Base-by-base conservation (phyloP, 768 basidiomycete genomes). In the Lactarius evosmus region DNA sequence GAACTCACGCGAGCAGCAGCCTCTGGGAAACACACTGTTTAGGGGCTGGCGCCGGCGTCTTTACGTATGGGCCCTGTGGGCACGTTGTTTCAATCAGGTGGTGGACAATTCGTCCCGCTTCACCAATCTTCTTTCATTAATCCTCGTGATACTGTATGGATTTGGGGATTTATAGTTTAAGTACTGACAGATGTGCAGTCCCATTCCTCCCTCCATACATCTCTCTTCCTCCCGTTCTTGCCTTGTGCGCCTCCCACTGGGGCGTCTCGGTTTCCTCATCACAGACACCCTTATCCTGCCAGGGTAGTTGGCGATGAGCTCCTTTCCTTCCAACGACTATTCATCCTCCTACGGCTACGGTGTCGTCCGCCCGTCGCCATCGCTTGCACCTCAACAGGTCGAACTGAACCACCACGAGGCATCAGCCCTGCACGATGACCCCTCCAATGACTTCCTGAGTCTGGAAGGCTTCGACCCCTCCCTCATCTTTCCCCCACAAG, bases 41-140 rank as follows among this genome's bases (percentile, higher is more conserved):
- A 49, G 46, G 46, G 46, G 46, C 22, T 14, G 4, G 11, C 22
- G 3, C 12, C 11, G 12, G 25, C 22, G 25, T 16, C 25, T 49
- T 46, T 49, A 49, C 46, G 22, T 46, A 22, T 5, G 44, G 9
- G 41, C 17, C n/a, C 44, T 22, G 11, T 4, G n/a, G 14, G 22
- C 46, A 46, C 46, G 46, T 25, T 46, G 46, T 46, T 46, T 25
- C 46, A n/a, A n/a, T n/a, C n/a, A n/a, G n/a, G n/a, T n/a, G n/a
- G n/a, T n/a, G n/a, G n/a, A n/a, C n/a, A n/a, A n/a, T n/a, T n/a
- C n/a, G n/a, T n/a, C n/a, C n/a, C n/a, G n/a, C n/a, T n/a, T n/a
- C n/a, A n/a, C n/a, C n/a, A n/a, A n/a, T n/a, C n/a, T n/a, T n/a
- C n/a, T 46, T 46, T 4, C 41, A n/a, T n/a, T n/a, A 44, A n/a